Percentiles rank a stretch among this genome's conserved stretches.
phyloP scores from a whole-genome alignment of 2,329 filamentous ascomycete genomes.

The Acrodontium crateriforme region DNA sequence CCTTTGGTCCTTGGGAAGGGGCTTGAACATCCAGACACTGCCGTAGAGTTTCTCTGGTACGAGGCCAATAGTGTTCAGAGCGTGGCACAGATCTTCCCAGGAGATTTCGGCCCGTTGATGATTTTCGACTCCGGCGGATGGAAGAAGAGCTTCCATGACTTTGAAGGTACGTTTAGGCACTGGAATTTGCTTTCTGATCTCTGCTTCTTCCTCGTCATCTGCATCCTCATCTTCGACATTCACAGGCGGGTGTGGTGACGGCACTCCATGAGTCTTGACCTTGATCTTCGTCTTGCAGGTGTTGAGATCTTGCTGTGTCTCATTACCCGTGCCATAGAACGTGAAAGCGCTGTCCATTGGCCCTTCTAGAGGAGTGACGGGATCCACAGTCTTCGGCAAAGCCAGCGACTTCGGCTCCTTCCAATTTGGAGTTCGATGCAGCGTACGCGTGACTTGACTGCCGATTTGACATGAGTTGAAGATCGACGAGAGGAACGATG shows the following conservation, averaged over 20 bases:
- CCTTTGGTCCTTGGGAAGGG: conserved; percentile 11
- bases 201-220: neutral
- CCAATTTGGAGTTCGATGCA: conserved; percentile 40
- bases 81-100: conserved; percentile 41
- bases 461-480: too few species aligned
- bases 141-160: conserved; percentile 32
- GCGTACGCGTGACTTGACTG: conserved; percentile 17
- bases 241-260: too few species aligned
- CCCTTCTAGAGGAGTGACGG: conserved; percentile 1
- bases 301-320: too few species aligned
- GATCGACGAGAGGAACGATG: too few species aligned
- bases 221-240: neutral
- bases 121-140: conserved; percentile 16
- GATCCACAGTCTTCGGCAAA: conserved; percentile 1
- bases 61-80: conserved; percentile 39
- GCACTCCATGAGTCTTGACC: conserved; percentile 13
- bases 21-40: conserved; percentile 47
- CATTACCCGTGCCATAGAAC: too few species aligned
- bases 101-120: conserved; percentile 34
- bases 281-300: conserved; percentile 9
- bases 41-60: conserved; percentile 43
- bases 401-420: too few species aligned
- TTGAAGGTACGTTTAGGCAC: conserved; percentile 19
- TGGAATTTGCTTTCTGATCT: neutral
- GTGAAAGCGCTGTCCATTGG: conserved; percentile 1